Evolutionary conservation across 352 stramenopile genomes (phyloP).

Genomic region (Phytophthora brassicae): DNA sequence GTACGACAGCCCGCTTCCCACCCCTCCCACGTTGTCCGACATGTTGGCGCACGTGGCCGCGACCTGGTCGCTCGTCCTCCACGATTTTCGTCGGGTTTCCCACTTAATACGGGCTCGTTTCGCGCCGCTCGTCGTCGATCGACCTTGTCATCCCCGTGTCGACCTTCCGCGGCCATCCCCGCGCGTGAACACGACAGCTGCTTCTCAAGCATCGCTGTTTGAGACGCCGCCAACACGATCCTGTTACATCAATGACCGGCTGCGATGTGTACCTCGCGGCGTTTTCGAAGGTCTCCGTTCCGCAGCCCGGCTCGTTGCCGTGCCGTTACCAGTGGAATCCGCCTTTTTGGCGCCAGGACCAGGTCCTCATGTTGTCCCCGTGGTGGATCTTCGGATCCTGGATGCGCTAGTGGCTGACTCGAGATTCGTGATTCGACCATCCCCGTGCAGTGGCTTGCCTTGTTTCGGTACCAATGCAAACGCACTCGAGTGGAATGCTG

Average conservation of each 20-base stretch:
- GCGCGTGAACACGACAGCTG: neutral
- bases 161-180: too few species aligned
- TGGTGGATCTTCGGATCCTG: neutral
- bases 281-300: neutral
- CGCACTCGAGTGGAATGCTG: constrained; percentile 4
- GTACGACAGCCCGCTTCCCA: neutral
- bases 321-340: neutral
- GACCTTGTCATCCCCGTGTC: neutral
- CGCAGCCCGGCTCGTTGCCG: neutral
- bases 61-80: constrained; percentile 11
- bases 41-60: neutral
- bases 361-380: neutral
- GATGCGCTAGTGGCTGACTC: neutral
- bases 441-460: neutral
- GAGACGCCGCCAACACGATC: too few species aligned
- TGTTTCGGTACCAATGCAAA: constrained; percentile 16
- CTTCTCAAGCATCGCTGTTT: neutral
- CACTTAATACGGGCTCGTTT: constrained; percentile 1
- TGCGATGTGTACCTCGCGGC: neutral
- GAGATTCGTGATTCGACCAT: neutral
- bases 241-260: too few species aligned
- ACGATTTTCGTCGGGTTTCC: neutral
- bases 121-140: too few species aligned
- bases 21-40: neutral
- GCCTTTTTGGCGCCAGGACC: neutral